Conservation (phyloP, 345 rosid genomes). For the Microthlaspi erraticum region DNA sequence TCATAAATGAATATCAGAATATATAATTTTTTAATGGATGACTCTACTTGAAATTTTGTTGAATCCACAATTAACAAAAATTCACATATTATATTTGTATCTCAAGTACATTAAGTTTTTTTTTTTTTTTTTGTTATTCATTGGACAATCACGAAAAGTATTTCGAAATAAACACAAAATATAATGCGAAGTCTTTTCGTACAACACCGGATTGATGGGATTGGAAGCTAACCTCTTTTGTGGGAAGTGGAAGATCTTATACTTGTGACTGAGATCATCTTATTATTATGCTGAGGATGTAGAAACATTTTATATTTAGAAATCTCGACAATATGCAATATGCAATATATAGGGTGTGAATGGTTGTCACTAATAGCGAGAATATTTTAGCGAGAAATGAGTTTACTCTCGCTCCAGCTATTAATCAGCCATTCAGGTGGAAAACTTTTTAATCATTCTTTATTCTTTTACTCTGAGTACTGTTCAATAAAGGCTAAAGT, state of each 20-base stretch:
- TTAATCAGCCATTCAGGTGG: no score
- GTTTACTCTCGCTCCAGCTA: no score
- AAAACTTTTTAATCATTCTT: no score
- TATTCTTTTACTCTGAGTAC: no score
- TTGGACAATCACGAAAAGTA: background rate
- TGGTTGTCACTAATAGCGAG: no score
- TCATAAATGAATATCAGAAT: background rate
- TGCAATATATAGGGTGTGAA: slow-evolving; percentile 21
- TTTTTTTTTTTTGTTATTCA: background rate
- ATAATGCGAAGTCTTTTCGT: slow-evolving; percentile 1
- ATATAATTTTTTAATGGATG: background rate
- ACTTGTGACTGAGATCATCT: slow-evolving; percentile 18
- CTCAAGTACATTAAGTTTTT: background rate
- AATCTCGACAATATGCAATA: slow-evolving; percentile 12
- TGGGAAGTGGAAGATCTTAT: slow-evolving; percentile 22
- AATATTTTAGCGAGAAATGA: no score
- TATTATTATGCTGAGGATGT: background rate
- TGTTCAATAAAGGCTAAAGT: no score
- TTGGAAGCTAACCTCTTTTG: slow-evolving; percentile 4
- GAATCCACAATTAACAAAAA: background rate
- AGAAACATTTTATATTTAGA: background rate
- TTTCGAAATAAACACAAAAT: background rate
- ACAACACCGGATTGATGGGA: background rate
- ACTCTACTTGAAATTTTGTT: background rate
- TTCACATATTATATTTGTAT: background rate